Base-by-base conservation (phyloP, 2,329 filamentous ascomycete species). In the Rhinocladiella similis region DNA sequence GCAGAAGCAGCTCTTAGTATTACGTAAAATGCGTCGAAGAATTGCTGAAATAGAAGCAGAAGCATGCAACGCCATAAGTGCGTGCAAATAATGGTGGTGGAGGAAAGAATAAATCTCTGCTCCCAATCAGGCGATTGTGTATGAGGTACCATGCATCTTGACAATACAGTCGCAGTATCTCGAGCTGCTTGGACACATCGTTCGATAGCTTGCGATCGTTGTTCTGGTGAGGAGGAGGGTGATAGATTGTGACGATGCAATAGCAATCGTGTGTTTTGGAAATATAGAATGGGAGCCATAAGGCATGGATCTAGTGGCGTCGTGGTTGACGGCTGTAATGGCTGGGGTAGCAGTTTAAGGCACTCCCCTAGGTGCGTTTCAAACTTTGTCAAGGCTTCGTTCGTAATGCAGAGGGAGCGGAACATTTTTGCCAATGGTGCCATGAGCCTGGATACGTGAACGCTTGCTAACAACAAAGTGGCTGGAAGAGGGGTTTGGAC, bases 1-100 rank as follows among this genome's bases (percentile, higher is more conserved):
- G 84, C 82, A 1, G 85, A 81, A 10, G 88, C 83, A 1, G 88
- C 85, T 53, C 89, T 84, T 10, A 93, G 80, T 64, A 92, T 91
- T 2, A 84, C 83, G 10, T 87, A 73, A 0, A 93, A 92, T 1
- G 86, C 81, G 3, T 87, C 83, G 67, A 87, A 89, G 50, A 90
- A 86, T 41, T 86, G 86, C 1, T 84, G 83, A 50, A 95, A 83
- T 19, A 93, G 82, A 3, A 97, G 78, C 54, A 97, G 85, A 1
- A 97, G 80, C 1, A 89, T 82, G 67, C 89, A 95, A 19, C 93
- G 88, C 84, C 95, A 97, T 43, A 96, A 80, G 69, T 97, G 94
- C 13, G 84, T 85, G 54, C 90, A 89, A 7, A 95, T 79, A 64
- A 93, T 83, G 3, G 88, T 84, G 1, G 88, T 90, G 2, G 90